phyloP scores from a whole-genome alignment of 2,329 filamentous ascomycete species.

The Aspergillus ruber region DNA sequence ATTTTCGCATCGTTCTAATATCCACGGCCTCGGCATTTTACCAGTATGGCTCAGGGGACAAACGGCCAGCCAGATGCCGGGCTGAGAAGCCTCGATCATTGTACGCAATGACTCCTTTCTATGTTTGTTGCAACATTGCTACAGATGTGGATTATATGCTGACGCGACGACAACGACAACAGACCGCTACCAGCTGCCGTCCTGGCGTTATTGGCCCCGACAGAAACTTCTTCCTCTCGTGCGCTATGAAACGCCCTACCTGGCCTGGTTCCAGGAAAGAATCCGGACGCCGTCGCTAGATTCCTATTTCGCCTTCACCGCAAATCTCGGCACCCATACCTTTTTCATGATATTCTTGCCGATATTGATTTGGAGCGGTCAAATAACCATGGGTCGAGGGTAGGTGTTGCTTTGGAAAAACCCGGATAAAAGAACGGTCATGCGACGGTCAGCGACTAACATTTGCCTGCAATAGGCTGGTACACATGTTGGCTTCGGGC shows the following conservation, averaged over 20 bases:
- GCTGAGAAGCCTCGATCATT: slow-evolving; percentile 72
- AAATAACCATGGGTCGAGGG: slow-evolving; percentile 78
- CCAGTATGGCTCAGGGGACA: slow-evolving; percentile 31
- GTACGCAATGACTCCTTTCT: slow-evolving; percentile 31
- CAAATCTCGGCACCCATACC: slow-evolving; percentile 93
- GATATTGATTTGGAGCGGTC: slow-evolving; percentile 94
- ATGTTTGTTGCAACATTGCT: slow-evolving; percentile 9
- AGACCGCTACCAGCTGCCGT: slow-evolving; percentile 78
- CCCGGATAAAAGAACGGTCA: neutral
- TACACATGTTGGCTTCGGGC: slow-evolving; percentile 70
- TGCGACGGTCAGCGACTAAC: slow-evolving; percentile 7
- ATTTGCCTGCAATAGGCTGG: slow-evolving; percentile 28
- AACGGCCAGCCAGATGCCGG: slow-evolving; percentile 55
- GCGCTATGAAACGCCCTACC: slow-evolving; percentile 89
- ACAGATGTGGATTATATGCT: slow-evolving; percentile 1
- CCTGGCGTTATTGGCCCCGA: slow-evolving; percentile 82
- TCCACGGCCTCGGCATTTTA: slow-evolving; percentile 10
- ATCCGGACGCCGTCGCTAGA: slow-evolving; percentile 79
- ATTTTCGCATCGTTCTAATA: slow-evolving; percentile 11
- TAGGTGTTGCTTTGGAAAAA: slow-evolving; percentile 43
- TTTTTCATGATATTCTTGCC: slow-evolving; percentile 97
- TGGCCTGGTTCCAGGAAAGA: slow-evolving; percentile 76
- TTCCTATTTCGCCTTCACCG: slow-evolving; percentile 93
- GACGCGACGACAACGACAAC: slow-evolving; percentile 4
- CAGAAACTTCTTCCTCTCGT: slow-evolving; percentile 78